Evolutionary conservation across 768 basidiomycete species (phyloP).

Genomic region (Collybia mongolica): DNA sequence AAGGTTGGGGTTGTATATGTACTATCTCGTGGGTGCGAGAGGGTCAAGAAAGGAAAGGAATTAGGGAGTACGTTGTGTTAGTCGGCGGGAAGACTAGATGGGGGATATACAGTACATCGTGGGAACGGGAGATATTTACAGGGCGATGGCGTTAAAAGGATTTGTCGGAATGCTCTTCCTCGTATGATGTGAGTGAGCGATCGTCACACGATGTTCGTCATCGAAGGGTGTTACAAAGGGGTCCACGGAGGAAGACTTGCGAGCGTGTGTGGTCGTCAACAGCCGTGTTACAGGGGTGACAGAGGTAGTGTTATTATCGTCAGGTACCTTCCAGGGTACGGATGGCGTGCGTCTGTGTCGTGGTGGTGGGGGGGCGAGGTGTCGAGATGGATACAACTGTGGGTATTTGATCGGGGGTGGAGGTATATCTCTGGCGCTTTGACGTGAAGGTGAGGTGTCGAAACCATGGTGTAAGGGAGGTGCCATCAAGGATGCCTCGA

Average conservation of each 20-base stretch:
- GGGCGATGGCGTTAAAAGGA: conserved; percentile 34
- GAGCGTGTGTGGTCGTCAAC: conserved; percentile 41
- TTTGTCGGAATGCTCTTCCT: conserved; percentile 52
- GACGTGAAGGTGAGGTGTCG: conserved; percentile 13
- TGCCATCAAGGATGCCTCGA: conserved; percentile 20
- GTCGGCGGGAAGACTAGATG: too few species aligned
- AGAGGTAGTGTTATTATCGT: conserved; percentile 4
- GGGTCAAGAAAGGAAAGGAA: too few species aligned
- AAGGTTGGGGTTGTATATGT: too few species aligned
- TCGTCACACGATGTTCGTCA: conserved; percentile 51
- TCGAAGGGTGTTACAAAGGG: conserved; percentile 83
- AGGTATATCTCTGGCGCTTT: background rate
- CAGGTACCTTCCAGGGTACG: conserved; percentile 17
- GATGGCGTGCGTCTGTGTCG: conserved; percentile 23
- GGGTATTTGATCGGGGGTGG: background rate
- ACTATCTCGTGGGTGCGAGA: too few species aligned
- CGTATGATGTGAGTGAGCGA: conserved; percentile 20
- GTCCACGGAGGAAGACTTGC: conserved; percentile 39
- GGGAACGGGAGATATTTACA: too few species aligned
- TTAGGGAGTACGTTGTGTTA: too few species aligned
- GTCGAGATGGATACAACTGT: conserved; percentile 4
- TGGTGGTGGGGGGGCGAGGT: background rate
- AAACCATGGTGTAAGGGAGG: conserved; percentile 31
- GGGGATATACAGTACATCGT: too few species aligned
- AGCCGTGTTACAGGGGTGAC: conserved; percentile 42